Base-by-base conservation (phyloP, 495 filamentous ascomycete genomes). In the Penicillium nucicola region DNA sequence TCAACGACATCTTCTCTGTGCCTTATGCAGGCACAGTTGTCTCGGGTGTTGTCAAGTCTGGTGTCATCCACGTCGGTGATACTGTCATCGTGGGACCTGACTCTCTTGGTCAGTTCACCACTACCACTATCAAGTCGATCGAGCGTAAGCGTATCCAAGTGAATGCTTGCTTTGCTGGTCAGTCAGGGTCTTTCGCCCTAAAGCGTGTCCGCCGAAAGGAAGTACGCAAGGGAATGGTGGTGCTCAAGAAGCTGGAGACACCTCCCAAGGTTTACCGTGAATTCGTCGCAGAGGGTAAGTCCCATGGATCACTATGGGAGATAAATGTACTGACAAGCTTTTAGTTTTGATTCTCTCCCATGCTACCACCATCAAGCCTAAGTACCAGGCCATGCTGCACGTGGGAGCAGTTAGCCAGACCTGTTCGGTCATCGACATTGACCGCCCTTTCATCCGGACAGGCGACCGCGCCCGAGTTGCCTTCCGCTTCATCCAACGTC, bases 1-100 rank as follows among this genome's bases (percentile, higher is more conserved):
- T 98, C 62, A 98, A 97, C 64, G 93, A 98, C 69, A 97, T 89
- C 7, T 98, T 97, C 75, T 96, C 91, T n/a, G 93, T 98, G 8
- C 93, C 93, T 5, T 95, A 97, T 61, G 91, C 96, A 8, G 93
- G 93, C 18, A 98, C 93, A 0, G 93, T 98, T 1, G 91, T 98
- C 8, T 90, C 89, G 23, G 93, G 93, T 0, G 91, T 98, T 34
- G 87, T 97, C 45, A 96, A 96, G 64, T 69, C 72, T 23, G 77
- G 84, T 30, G 86, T 96, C 20, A 84, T 97, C 23, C 93, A 97
- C 65, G 80, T 90, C 1, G 93, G 93, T 15, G 95, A 98, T 66
- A 80, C 83, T 6, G 88, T 98, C 5, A 77, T 93, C 13, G 84
- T 98, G 18, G 93, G 93, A 0, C 93, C 93, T 0, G 93, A 98